These are phyloP conservation scores for Cyberlindnera xylosilytica DNA, from an alignment of 805 yeast species.

Conservation along the genomic window DNA sequence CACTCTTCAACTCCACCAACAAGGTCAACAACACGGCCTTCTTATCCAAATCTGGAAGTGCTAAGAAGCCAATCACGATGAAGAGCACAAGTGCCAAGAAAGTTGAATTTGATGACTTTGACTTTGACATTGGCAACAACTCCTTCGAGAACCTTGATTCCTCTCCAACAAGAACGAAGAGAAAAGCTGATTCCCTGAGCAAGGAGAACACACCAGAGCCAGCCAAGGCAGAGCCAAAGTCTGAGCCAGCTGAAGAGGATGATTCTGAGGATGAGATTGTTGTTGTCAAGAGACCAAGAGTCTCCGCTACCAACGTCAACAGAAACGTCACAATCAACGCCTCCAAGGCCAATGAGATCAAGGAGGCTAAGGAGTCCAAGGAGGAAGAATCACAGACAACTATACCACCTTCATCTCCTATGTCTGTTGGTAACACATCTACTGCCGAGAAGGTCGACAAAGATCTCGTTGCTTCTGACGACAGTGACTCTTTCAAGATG, in stretches of 20 bases:
- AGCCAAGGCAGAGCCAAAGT: slow-evolving; percentile 13
- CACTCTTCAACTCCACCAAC: slow-evolving; percentile 26
- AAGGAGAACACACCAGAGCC: slow-evolving; percentile 13
- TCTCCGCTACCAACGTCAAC: slow-evolving; percentile 38
- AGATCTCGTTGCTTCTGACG: slow-evolving; percentile 24
- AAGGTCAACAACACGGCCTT: slow-evolving; percentile 25
- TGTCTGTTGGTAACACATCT: slow-evolving; percentile 5
- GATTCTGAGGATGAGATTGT: slow-evolving; percentile 59
- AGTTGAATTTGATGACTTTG: slow-evolving; percentile 26
- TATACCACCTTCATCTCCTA: slow-evolving; percentile 20
- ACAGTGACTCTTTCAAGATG: slow-evolving; percentile 53
- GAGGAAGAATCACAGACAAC: slow-evolving; percentile 12
- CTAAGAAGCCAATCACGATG: slow-evolving; percentile 20
- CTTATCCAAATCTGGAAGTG: slow-evolving; percentile 25
- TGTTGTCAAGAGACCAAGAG: slow-evolving; percentile 49
- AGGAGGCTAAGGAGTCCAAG: neutral
- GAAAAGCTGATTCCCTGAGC: slow-evolving; percentile 4
- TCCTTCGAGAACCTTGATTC: slow-evolving; percentile 31
- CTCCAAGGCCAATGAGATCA: slow-evolving; percentile 10
- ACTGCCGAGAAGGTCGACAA: slow-evolving; percentile 20
- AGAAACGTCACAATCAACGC: slow-evolving; percentile 42
- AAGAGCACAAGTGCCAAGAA: slow-evolving; percentile 2
- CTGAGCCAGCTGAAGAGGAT: slow-evolving; percentile 31
- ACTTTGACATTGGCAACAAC: slow-evolving; percentile 24
- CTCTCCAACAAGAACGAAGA: slow-evolving; percentile 34